Evolutionary conservation across 495 filamentous ascomycete genomes (phyloP).

Genomic region (Cercophora samala): DNA sequence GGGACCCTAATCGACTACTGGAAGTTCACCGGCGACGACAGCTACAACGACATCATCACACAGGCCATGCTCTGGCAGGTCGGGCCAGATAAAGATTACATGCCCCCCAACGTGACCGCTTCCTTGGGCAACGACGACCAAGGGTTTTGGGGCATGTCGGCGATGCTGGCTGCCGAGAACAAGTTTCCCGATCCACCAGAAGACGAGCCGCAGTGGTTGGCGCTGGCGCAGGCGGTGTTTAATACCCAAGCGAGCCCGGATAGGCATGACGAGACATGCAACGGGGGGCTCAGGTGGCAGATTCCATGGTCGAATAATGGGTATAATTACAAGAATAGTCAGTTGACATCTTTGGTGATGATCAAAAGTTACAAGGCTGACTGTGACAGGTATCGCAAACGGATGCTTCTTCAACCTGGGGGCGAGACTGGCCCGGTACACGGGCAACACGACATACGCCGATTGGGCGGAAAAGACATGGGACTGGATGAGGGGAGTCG

Average conservation of each 20-base stretch:
- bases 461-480: slow-evolving; percentile 69
- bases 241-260: slow-evolving; percentile 58
- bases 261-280: slow-evolving; percentile 63
- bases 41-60: slow-evolving; percentile 62
- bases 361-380: slow-evolving; percentile 17
- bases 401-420: slow-evolving; percentile 85
- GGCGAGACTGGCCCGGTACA: slow-evolving; percentile 73
- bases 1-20: slow-evolving; percentile 75
- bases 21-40: slow-evolving; percentile 66
- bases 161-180: slow-evolving; percentile 69
- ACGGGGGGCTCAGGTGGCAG: slow-evolving; percentile 81
- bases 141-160: slow-evolving; percentile 70
- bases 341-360: slow-evolving; percentile 10
- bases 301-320: slow-evolving; percentile 73
- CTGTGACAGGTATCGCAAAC: slow-evolving; percentile 59
- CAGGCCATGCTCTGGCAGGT: slow-evolving; percentile 67
- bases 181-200: slow-evolving; percentile 61
- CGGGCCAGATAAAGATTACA: slow-evolving; percentile 63
- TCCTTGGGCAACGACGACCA: slow-evolving; percentile 86
- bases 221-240: slow-evolving; percentile 74
- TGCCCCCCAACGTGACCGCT: slow-evolving; percentile 66
- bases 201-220: slow-evolving; percentile 64
- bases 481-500: slow-evolving; percentile 64
- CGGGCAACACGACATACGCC: slow-evolving; percentile 71
- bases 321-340: slow-evolving; percentile 85